These are phyloP conservation scores for Ambrosiella xylebori DNA, from an alignment of 2,329 filamentous ascomycete genomes.

Conservation along the genomic window DNA sequence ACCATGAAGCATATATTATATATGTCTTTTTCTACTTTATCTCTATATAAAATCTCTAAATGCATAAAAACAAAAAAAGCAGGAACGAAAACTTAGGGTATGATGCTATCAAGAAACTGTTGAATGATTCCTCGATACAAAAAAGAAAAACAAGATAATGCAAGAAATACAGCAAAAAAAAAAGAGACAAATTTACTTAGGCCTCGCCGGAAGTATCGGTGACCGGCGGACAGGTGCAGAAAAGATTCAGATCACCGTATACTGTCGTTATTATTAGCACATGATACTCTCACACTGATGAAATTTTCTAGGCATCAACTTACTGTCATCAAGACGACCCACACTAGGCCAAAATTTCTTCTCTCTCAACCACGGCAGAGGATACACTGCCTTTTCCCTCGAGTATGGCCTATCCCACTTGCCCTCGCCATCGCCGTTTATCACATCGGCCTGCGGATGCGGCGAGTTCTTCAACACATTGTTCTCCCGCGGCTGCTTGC, in stretches of 20 bases:
- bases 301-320: constrained; percentile 22
- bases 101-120: constrained; percentile 1
- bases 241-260: constrained; percentile 81
- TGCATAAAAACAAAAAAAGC: constrained; percentile 10
- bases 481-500: constrained; percentile 51
- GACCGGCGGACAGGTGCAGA: constrained; percentile 84
- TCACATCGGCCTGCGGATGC: constrained; percentile 67
- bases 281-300: neutral
- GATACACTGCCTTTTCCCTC: constrained; percentile 73
- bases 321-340: constrained; percentile 73
- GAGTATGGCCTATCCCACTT: constrained; percentile 73
- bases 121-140: neutral
- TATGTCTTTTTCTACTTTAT: neutral
- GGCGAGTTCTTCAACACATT: constrained; percentile 85
- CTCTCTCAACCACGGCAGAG: constrained; percentile 62
- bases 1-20: neutral
- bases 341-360: constrained; percentile 98
- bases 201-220: constrained; percentile 35
- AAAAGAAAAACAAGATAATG: neutral
- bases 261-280: constrained; percentile 30
- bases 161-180: neutral
- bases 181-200: neutral
- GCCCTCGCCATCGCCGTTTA: constrained; percentile 34
- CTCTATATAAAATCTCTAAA: neutral
- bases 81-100: constrained; percentile 6